These are phyloP conservation scores for Pseudogymnoascus sp. DNA, from an alignment of 2,329 filamentous ascomycete species.

Conservation along the genomic window DNA sequence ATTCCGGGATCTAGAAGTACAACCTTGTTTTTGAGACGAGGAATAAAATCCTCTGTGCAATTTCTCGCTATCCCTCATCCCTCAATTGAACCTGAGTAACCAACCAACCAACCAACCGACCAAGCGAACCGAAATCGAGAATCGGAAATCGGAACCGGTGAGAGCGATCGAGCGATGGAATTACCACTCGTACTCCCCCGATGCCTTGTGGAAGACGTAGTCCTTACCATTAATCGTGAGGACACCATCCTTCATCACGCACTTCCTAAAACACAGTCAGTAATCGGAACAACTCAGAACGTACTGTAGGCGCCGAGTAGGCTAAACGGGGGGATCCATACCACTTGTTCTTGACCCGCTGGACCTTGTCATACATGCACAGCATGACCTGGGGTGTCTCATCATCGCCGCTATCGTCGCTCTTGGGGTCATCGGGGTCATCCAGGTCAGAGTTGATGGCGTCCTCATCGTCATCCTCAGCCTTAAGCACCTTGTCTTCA, in stretches of 20 bases:
- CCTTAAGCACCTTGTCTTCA: slow-evolving; percentile 38
- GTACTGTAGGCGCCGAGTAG: neutral
- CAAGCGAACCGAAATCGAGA: neutral
- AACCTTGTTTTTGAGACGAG: neutral
- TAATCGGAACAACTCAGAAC: slow-evolving; percentile 9
- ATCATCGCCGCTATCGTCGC: slow-evolving; percentile 81
- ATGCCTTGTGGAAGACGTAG: slow-evolving; percentile 96
- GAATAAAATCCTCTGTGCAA: neutral
- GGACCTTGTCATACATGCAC: slow-evolving; percentile 98
- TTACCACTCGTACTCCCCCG: slow-evolving; percentile 97
- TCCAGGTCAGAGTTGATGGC: slow-evolving; percentile 98
- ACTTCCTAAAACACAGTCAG: slow-evolving; percentile 62
- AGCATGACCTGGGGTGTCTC: slow-evolving; percentile 90
- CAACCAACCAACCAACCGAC: neutral
- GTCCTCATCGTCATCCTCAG: slow-evolving; percentile 70
- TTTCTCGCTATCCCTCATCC: neutral
- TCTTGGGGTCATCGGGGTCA: slow-evolving; percentile 78
- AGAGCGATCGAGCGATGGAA: slow-evolving; percentile 15
- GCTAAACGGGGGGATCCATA: slow-evolving; percentile 26
- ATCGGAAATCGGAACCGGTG: neutral
- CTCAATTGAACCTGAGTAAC: neutral
- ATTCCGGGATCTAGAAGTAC: neutral
- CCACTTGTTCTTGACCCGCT: slow-evolving; percentile 98
- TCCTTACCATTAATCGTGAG: slow-evolving; percentile 90
- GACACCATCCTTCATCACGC: slow-evolving; percentile 92